Evolutionary conservation across 2,329 filamentous ascomycete species (phyloP).

Genomic region (Coniella lustricola): DNA sequence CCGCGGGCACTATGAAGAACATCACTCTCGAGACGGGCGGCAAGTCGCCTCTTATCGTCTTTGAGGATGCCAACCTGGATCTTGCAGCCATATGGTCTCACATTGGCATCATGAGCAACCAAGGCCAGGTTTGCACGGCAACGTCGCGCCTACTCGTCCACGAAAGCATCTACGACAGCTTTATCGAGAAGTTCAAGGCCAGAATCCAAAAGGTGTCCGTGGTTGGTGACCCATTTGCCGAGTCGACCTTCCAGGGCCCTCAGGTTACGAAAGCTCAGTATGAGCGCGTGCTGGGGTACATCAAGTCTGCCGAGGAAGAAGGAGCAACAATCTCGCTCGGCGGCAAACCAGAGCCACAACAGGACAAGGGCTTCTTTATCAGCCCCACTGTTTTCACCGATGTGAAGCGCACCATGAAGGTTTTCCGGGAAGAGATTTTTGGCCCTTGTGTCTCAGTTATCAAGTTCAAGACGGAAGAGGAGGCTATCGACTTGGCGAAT

Average conservation of each 20-base stretch:
- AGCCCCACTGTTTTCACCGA: constrained; percentile 29
- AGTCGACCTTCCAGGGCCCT: constrained; percentile 61
- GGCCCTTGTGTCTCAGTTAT: constrained; percentile 29
- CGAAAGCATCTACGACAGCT: constrained; percentile 50
- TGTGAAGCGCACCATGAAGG: constrained; percentile 28
- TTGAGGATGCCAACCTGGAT: constrained; percentile 54
- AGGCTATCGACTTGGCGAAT: constrained; percentile 30
- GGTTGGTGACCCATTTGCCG: constrained; percentile 61
- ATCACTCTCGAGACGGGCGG: constrained; percentile 57
- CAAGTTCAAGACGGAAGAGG: constrained; percentile 29
- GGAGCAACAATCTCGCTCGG: constrained; percentile 56
- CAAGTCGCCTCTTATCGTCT: constrained; percentile 55
- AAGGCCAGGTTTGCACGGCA: constrained; percentile 55
- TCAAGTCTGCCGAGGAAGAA: constrained; percentile 58
- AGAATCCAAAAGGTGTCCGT: constrained; percentile 50
- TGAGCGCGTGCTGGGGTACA: constrained; percentile 59
- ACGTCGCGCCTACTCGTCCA: constrained; percentile 56
- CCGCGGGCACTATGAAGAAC: constrained; percentile 53
- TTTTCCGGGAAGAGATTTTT: constrained; percentile 31
- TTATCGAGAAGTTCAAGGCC: constrained; percentile 55
- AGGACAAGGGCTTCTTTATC: constrained; percentile 34
- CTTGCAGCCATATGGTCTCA: constrained; percentile 50
- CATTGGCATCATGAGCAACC: constrained; percentile 46
- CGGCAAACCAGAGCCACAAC: constrained; percentile 50
- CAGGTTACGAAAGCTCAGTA: constrained; percentile 63